Percentiles rank a stretch among this genome's conserved stretches.
Conservation (phyloP, 768 basidiomycete species). For the Chalciporus sphaerocephalus region DNA sequence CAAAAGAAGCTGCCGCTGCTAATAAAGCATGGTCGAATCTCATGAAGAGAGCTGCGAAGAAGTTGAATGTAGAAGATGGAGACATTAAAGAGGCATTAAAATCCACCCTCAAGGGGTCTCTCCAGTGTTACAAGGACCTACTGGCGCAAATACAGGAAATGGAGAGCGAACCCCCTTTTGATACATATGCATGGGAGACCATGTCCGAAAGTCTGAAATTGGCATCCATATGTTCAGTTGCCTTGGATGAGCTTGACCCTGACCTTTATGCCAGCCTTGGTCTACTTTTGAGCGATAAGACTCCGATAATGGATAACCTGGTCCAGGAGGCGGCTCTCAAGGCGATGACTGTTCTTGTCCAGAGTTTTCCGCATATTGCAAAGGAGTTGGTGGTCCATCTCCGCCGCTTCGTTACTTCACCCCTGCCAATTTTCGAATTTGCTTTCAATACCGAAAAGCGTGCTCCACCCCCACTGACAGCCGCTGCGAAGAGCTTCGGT, state of each 20-base stretch:
- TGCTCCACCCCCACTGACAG: conserved; percentile 72
- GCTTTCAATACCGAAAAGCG: conserved; percentile 71
- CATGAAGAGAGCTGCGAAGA: conserved; percentile 47
- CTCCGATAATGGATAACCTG: conserved; percentile 76
- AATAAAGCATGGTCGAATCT: conserved; percentile 77
- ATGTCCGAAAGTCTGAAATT: conserved; percentile 91
- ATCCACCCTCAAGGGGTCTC: conserved; percentile 52
- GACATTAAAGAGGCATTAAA: conserved; percentile 39
- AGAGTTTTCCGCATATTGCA: conserved; percentile 82
- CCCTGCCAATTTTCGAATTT: conserved; percentile 83
- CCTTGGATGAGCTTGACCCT: conserved; percentile 61
- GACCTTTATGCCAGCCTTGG: conserved; percentile 66
- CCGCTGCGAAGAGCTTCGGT: conserved; percentile 87
- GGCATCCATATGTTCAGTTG: conserved; percentile 75
- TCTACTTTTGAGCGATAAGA: conserved; percentile 72
- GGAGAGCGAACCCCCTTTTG: conserved; percentile 71
- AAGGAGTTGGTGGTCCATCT: conserved; percentile 70
- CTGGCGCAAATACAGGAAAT: conserved; percentile 77
- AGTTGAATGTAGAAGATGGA: conserved; percentile 35
- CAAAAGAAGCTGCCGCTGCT: conserved; percentile 73
- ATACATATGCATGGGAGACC: conserved; percentile 91
- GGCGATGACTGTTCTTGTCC: conserved; percentile 77
- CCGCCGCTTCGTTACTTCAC: conserved; percentile 83
- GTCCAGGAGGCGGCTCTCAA: conserved; percentile 89
- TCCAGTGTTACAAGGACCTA: conserved; percentile 76